These are phyloP conservation scores for Pseudisothecium myosuroides DNA, from an alignment of 225 moss, liverwort and hornwort species.

Conservation along the genomic window DNA sequence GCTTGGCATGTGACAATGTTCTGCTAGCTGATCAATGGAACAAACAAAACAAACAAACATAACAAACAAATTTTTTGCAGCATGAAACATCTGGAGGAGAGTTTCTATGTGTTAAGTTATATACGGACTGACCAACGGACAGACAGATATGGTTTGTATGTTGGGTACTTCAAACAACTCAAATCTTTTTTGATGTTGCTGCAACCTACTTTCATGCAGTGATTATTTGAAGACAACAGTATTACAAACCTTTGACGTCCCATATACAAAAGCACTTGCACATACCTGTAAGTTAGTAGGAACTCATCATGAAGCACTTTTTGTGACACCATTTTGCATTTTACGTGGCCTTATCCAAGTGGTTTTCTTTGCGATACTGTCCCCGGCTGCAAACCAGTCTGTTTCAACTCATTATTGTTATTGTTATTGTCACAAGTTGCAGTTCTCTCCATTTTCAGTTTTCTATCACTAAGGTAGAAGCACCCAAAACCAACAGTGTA, in stretches of 20 bases:
- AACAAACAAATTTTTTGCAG: neutral
- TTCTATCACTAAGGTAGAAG: too few species aligned
- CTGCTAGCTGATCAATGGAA: neutral
- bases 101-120: neutral
- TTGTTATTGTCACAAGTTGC: too few species aligned
- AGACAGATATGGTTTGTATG: neutral
- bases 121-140: neutral
- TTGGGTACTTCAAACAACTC: neutral
- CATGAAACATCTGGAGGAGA: neutral
- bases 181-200: neutral
- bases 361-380: neutral
- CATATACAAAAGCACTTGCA: neutral
- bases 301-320: neutral
- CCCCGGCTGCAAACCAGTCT: neutral
- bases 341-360: neutral
- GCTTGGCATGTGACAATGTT: neutral
- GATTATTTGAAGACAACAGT: neutral
- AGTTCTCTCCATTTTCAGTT: neutral
- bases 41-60: too few species aligned
- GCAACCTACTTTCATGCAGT: neutral
- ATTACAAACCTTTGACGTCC: neutral
- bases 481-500: too few species aligned
- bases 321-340: too few species aligned
- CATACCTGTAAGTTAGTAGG: neutral
- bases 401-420: neutral